Evolutionary conservation across 1,284 basidiomycete genomes (phyloP), one percentile per base, ranked within the genome.

Genomic region (Tilletia walkeri): DNA sequence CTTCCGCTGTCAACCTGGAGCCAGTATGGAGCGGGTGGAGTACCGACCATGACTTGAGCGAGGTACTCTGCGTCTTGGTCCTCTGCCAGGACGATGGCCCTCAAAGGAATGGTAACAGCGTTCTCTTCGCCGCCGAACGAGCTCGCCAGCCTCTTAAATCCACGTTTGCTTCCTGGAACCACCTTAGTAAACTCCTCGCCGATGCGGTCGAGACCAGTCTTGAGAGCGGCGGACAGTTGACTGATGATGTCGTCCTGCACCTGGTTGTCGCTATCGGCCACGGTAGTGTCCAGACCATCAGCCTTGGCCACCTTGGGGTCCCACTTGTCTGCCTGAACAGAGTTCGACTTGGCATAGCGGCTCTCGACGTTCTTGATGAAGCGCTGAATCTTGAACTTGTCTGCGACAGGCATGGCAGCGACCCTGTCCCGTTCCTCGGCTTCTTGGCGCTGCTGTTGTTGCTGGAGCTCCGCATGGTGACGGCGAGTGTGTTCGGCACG

Each of bases 1-100:
- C 45, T 50, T 50, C 69, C 69, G 41, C 41, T 49, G 69, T 70
- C 69, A 12, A 41, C 36, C 65, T 63, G 47, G 18, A 70, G 34
- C 36, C 65, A 39, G 65, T 54, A 66, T 9, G 34, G n/a, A 12
- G 47, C 34, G 10, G 63, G 38, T 24, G 59, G 59, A 7, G 59
- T 38, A 3, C 69, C 69, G 50, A 70, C 34, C 30, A 39, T 39
- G 38, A 67, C 38, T 20, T 67, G 36, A 34, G 66, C 69, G 4
- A 65, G 48, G 49, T 49, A 54, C 36, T 70, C 69, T 2, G 45
- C 65, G n/a, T 70, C 59, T 5, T 50, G 20, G 63, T 49, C 38
- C n/a, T 66, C 41, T 3, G 49, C 12, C 20, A 36, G 45, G 50
- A 59, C 10, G 63, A 66, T 34, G 53, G 20, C 38, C 34, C 48